Evolutionary conservation across 768 basidiomycete species (phyloP), one percentile per base, ranked within the genome.

Genomic region (Leccinellum rugosiceps): DNA sequence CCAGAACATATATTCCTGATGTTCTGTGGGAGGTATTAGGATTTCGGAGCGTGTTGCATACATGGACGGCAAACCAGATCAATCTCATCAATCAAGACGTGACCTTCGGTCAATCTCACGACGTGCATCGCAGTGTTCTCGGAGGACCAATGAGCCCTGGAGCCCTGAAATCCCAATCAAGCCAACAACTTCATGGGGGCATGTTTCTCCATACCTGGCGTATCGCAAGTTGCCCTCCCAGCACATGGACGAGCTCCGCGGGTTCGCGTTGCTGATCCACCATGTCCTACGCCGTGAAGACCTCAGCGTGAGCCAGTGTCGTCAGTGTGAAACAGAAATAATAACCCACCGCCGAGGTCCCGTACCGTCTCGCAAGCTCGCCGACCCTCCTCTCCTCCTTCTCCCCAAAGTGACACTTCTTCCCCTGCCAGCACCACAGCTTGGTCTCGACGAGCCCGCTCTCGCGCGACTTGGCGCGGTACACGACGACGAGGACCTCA

Each of bases 121-220:
- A 85, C 74, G 58, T 92, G 90, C 88, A 94, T 91, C 1, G 89
- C 77, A 6, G 89, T 91, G 61, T 93, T 92, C 50, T 92, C 90
- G 1, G 81, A 68, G 11, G 83, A 81, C 92, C 92, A 93, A 65
- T 86, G 88, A 6, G 77, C 77, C 48, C 91, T 81, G 28, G 80
- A 74, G 19, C 91, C 91, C 86, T 92, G 55, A 31, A 13, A 38
- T 14, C 61, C 57, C 15, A 49, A 31, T 60, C 53, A 67, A 38
- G 25, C 10, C 10, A 41, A 41, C 4, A n/a, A 47, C n/a, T n/a
- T 13, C 11, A 21, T 17, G 34, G 52, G 45, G 47, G 50, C 7
- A 21, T n/a, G 15, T 25, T 15, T 30, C 19, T 54, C 71, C 60
- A 60, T 59, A 89, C 90, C 79, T 92, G 90, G 48, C 91, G 83